These are phyloP conservation scores for Austroboletus rostrupii DNA, from an alignment of 1,284 basidiomycete genomes.

Conservation along the genomic window DNA sequence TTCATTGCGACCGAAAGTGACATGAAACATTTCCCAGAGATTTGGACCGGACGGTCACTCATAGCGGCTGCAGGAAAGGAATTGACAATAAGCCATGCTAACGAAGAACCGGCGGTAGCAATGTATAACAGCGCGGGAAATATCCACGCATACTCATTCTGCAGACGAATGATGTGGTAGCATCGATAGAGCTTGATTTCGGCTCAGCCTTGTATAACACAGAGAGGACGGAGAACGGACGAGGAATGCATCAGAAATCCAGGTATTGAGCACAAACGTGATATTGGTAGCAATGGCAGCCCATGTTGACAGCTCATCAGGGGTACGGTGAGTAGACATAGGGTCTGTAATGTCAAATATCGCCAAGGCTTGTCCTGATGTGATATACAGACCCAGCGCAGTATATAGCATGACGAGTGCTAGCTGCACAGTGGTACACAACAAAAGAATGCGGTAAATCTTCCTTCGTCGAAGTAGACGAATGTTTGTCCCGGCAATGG, in stretches of 20 bases:
- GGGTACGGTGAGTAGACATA: too few species aligned
- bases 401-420: too few species aligned
- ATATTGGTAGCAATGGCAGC: slow-evolving; percentile 5
- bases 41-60: slow-evolving; percentile 15
- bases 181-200: slow-evolving; percentile 21
- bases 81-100: slow-evolving; percentile 16
- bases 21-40: slow-evolving; percentile 13
- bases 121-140: slow-evolving; percentile 13
- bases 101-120: slow-evolving; percentile 12
- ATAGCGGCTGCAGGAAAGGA: slow-evolving; percentile 6
- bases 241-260: slow-evolving; percentile 24
- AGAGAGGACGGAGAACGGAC: slow-evolving; percentile 7
- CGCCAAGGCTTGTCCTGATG: too few species aligned
- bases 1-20: slow-evolving; percentile 17
- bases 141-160: background rate
- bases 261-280: slow-evolving; percentile 23
- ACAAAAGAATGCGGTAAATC: too few species aligned
- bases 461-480: too few species aligned
- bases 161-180: slow-evolving; percentile 16
- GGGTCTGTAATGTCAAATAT: too few species aligned
- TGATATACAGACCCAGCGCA: too few species aligned
- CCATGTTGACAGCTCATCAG: slow-evolving; percentile 16
- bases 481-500: too few species aligned
- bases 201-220: background rate
- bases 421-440: too few species aligned